phyloP scores from a whole-genome alignment of 2,329 filamentous ascomycete genomes.

The Ophiocordyceps camponoti-saundersi region DNA sequence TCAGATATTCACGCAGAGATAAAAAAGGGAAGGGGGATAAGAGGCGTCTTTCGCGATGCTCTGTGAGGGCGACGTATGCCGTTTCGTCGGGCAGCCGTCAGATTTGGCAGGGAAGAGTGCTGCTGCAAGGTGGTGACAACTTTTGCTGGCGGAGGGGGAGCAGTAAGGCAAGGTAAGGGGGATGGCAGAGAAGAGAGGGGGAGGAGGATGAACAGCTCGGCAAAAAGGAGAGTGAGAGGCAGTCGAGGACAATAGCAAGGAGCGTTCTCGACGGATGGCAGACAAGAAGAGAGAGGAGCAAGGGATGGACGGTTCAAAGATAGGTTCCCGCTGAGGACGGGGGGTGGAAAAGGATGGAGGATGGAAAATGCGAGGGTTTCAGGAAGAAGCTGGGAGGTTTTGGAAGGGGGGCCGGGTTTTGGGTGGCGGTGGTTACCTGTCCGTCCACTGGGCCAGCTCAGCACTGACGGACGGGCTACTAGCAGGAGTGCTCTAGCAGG shows the following conservation, averaged over 20 bases:
- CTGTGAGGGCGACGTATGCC: neutral
- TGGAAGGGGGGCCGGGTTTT: neutral
- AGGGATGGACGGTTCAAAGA: constrained; percentile 3
- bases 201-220: constrained; percentile 18
- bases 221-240: constrained; percentile 21
- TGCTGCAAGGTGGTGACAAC: constrained; percentile 4
- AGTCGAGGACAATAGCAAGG: constrained; percentile 12
- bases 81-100: neutral
- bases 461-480: neutral
- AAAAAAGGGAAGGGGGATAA: neutral
- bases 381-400: neutral
- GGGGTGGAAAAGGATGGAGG: constrained; percentile 8
- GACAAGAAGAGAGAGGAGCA: constrained; percentile 21
- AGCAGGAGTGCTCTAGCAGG: neutral
- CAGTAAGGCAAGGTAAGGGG: constrained; percentile 14
- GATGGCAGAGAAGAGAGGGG: constrained; percentile 14
- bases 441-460: neutral
- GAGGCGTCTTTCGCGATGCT: neutral
- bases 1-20: neutral
- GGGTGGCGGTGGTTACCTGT: neutral
- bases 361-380: constrained; percentile 3
- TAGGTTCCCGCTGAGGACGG: constrained; percentile 5
- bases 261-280: constrained; percentile 13
- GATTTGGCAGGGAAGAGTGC: constrained; percentile 18
- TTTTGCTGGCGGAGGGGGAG: constrained; percentile 10